Evolutionary conservation across 495 filamentous ascomycete species (phyloP).

Genomic region (Aspergillus baeticus): DNA sequence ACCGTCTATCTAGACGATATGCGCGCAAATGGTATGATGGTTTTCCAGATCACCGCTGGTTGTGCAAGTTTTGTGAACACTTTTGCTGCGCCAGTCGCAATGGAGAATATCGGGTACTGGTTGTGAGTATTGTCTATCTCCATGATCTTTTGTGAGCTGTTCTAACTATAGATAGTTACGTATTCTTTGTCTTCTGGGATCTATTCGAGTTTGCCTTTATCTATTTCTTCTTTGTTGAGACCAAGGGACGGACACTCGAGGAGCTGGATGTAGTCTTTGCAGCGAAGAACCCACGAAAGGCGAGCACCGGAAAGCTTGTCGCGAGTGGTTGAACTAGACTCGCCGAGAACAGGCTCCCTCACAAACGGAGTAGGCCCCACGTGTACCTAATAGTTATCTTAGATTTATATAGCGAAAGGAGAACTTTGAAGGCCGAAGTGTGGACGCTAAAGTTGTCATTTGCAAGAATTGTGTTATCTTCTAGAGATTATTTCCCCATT

Average conservation of each 20-base stretch:
- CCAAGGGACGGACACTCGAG: not conserved
- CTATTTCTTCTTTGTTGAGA: no score
- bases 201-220: no score
- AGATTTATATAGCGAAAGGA: no score
- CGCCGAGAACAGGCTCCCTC: no score
- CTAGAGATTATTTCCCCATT: no score
- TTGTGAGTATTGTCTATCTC: not conserved
- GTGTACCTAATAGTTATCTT: no score
- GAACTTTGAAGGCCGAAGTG: no score
- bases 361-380: no score
- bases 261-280: not conserved
- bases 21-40: slow-evolving; percentile 1
- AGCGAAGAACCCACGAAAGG: not conserved
- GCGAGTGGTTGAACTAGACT: no score
- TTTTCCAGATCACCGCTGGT: not conserved
- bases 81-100: not conserved
- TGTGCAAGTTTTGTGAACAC: not conserved
- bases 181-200: not conserved
- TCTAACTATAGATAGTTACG: not conserved
- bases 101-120: not conserved
- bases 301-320: not conserved
- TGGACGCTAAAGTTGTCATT: no score
- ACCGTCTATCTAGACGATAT: not conserved
- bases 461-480: no score
- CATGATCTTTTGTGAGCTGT: not conserved